Percentiles rank a stretch among this genome's conserved stretches.
phyloP scores from a whole-genome alignment of 257 asterid genomes.

The Solanum tacnaense region DNA sequence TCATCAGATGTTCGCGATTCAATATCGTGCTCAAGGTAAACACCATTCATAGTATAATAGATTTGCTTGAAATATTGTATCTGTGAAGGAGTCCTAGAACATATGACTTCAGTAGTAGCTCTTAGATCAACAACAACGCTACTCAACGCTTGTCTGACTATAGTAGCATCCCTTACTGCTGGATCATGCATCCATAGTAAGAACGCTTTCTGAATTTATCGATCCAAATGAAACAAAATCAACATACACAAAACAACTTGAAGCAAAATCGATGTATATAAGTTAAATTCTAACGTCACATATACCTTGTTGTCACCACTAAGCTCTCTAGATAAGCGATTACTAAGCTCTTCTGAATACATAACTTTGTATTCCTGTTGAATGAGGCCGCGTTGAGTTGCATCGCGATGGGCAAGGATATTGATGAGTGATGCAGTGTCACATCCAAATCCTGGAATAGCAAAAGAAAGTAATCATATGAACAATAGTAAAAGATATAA shows the following conservation, averaged over 20 bases:
- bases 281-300: neutral
- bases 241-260: neutral
- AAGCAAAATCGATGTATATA: neutral
- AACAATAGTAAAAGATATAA: neutral
- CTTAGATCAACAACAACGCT: slow-evolving; percentile 30
- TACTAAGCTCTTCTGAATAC: slow-evolving; percentile 59
- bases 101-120: slow-evolving; percentile 87
- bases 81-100: slow-evolving; percentile 83
- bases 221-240: neutral
- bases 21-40: slow-evolving; percentile 72
- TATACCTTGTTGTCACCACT: slow-evolving; percentile 65
- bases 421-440: slow-evolving; percentile 66
- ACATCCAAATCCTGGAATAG: slow-evolving; percentile 73
- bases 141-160: slow-evolving; percentile 45
- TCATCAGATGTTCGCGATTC: slow-evolving; percentile 55
- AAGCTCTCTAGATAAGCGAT: slow-evolving; percentile 76
- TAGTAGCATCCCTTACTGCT: slow-evolving; percentile 64
- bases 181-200: slow-evolving; percentile 91
- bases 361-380: slow-evolving; percentile 66
- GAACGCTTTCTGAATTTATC: slow-evolving; percentile 54
- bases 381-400: slow-evolving; percentile 73
- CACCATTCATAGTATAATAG: slow-evolving; percentile 41
- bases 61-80: slow-evolving; percentile 69
- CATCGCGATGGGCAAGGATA: slow-evolving; percentile 83
- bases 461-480: neutral